Conservation (phyloP, 345 rosid genomes). For the Acer campestre region DNA sequence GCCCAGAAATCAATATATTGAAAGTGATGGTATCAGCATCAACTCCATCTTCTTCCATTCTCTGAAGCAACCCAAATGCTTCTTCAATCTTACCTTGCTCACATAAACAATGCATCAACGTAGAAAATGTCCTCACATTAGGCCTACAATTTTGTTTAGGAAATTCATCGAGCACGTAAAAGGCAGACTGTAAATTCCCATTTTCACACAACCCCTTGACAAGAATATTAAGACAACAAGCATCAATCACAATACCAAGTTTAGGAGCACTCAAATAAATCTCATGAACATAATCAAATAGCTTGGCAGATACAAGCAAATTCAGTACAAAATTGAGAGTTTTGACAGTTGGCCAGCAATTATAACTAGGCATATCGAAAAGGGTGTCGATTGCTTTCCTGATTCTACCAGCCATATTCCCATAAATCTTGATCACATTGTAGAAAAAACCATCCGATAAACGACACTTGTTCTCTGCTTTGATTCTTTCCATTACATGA, state of each 20-base stretch:
- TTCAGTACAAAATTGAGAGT: conserved; percentile 73
- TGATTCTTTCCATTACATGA: conserved; percentile 48
- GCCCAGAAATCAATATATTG: conserved; percentile 84
- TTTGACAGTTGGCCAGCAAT: conserved; percentile 72
- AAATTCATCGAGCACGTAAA: conserved; percentile 91
- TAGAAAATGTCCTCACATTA: conserved; percentile 73
- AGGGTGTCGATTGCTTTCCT: conserved; percentile 62
- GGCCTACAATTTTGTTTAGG: conserved; percentile 71
- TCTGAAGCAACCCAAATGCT: conserved; percentile 62
- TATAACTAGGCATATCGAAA: conserved; percentile 65
- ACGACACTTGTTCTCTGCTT: conserved; percentile 45
- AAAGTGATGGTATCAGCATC: conserved; percentile 72
- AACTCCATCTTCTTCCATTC: conserved; percentile 73
- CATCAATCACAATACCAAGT: conserved; percentile 79
- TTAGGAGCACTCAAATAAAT: conserved; percentile 61
- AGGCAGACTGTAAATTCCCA: conserved; percentile 66
- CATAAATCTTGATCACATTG: conserved; percentile 68
- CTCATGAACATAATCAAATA: conserved; percentile 59
- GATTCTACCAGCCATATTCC: conserved; percentile 64
- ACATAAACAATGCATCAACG: conserved; percentile 72
- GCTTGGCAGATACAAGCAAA: conserved; percentile 68
- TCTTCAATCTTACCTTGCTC: conserved; percentile 54
- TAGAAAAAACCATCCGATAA: conserved; percentile 78
- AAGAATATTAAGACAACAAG: conserved; percentile 79
- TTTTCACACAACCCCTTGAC: conserved; percentile 75